Base-by-base conservation (phyloP, 768 basidiomycete genomes). In the Collybia sp. region DNA sequence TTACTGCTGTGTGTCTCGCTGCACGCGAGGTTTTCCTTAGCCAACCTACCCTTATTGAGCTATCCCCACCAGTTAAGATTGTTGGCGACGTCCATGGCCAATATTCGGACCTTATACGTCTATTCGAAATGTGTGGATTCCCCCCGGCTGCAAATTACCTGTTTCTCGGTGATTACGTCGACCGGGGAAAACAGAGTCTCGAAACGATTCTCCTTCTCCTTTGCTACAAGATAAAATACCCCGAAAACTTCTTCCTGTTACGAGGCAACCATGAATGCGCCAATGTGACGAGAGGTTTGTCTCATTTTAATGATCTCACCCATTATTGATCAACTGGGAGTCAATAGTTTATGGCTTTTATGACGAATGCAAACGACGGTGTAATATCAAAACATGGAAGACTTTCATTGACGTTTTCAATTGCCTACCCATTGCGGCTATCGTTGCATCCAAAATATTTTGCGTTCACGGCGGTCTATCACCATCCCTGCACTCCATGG, bases 351-450 rank as follows among this genome's bases (percentile, higher is more conserved):
- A 99, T 59, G 96, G 96, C 19, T 99, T 99, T 71, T 99, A 99
- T 66, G 96, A 98, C 70, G 96, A 99, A 70, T 99, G 96, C 77
- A 99, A 99, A 71, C 85, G 96, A 61, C 82, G 96, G 53, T 96
- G 93, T 77, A 97, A 95, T 66, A 93, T 98, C 77, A 99, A 98
- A 73, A 94, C 91, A 19, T 99, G 96, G 96, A 98, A 95, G 71
- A 94, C 93, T 2, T 98, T 99, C 66, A 91, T 98, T 65, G 96
- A 99, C 70, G 95, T 97, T 48, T 99, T 99, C 80, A 98, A 99
- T 68, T 94, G 93, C 59, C 81, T 99, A 11, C 96, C 96, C 42
- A 98, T 99, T 59, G 94, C 95, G 34, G 93, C 96, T 30, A 89
- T 99, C 60, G 96, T 99, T 41, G 96, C 95, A 6, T 93, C 92